Conservation (phyloP, 2,329 filamentous ascomycete genomes). For the Alternaria triticina region DNA sequence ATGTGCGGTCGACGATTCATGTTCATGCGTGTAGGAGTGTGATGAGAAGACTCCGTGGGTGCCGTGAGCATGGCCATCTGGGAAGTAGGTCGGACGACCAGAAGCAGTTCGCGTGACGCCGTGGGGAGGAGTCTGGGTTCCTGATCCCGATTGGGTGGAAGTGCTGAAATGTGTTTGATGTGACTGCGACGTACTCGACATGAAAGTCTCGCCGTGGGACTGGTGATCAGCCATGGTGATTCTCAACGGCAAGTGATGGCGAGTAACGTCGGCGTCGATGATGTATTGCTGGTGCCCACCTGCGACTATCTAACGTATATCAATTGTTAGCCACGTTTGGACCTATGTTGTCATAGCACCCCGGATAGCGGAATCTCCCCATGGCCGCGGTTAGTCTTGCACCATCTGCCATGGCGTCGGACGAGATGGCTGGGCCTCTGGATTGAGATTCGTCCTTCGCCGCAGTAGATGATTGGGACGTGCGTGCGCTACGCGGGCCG, state of each 20-base stretch:
- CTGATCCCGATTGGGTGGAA: background rate
- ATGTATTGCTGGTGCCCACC: background rate
- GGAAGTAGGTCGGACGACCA: slow-evolving; percentile 37
- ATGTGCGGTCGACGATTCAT: background rate
- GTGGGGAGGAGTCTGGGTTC: slow-evolving; percentile 6
- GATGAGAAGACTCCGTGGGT: slow-evolving; percentile 12
- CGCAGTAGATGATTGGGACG: background rate
- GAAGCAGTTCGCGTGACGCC: slow-evolving; percentile 29
- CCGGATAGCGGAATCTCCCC: slow-evolving; percentile 3
- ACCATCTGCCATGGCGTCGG: background rate
- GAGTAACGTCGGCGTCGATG: background rate
- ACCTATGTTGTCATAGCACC: slow-evolving; percentile 3
- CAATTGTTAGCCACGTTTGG: background rate
- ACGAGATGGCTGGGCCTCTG: background rate
- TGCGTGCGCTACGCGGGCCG: background rate
- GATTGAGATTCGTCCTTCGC: background rate
- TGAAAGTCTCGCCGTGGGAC: slow-evolving; percentile 10
- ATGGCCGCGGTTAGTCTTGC: slow-evolving; percentile 1
- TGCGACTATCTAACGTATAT: slow-evolving; percentile 1
- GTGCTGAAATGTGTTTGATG: background rate
- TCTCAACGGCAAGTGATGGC: slow-evolving; percentile 2
- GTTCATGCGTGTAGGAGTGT: slow-evolving; percentile 2
- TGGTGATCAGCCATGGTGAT: slow-evolving; percentile 23
- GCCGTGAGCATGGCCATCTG: slow-evolving; percentile 27
- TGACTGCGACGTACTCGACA: slow-evolving; percentile 4